Percentiles rank a stretch among this genome's conserved stretches.
Evolutionary conservation across 768 basidiomycete species (phyloP).

Genomic region (Russula sp.): DNA sequence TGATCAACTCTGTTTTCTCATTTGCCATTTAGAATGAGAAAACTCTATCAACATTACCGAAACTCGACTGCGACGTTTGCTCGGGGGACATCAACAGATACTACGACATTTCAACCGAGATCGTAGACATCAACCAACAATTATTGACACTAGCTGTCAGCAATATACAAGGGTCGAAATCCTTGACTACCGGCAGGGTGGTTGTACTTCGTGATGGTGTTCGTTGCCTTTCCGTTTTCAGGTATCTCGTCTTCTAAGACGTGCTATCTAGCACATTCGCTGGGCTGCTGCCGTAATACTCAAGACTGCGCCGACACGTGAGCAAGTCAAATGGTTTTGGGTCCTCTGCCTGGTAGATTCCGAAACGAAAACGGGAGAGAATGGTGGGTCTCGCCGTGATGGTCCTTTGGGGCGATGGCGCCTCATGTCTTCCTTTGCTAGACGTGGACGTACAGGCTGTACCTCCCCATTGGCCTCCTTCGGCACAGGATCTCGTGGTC

Average conservation of each 20-base stretch:
- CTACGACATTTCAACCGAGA: constrained; percentile 67
- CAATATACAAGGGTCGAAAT: constrained; percentile 64
- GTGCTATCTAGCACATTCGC: constrained; percentile 63
- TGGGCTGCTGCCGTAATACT: constrained; percentile 69
- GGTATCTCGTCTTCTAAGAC: constrained; percentile 9
- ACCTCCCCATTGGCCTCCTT: constrained; percentile 77
- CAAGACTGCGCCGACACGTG: constrained; percentile 51
- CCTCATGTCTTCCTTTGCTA: constrained; percentile 33
- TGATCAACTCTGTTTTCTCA: constrained; percentile 13
- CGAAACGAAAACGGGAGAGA: constrained; percentile 52
- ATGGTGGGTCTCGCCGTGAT: constrained; percentile 44
- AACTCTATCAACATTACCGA: constrained; percentile 55
- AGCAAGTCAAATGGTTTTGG: constrained; percentile 57
- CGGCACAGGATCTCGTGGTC: constrained; percentile 45
- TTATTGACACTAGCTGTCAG: constrained; percentile 58
- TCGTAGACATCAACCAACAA: constrained; percentile 59
- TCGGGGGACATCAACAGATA: constrained; percentile 65
- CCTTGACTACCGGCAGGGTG: constrained; percentile 70
- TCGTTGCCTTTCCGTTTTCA: constrained; percentile 34
- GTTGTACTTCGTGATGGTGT: constrained; percentile 82
- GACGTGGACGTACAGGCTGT: constrained; percentile 57
- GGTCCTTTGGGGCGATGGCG: not conserved
- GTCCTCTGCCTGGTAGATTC: constrained; percentile 69
- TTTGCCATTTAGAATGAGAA: constrained; percentile 62
- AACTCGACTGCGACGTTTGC: constrained; percentile 68